Conservation (phyloP, 2,329 filamentous ascomycete species). For the Trichophyton verrucosum region DNA sequence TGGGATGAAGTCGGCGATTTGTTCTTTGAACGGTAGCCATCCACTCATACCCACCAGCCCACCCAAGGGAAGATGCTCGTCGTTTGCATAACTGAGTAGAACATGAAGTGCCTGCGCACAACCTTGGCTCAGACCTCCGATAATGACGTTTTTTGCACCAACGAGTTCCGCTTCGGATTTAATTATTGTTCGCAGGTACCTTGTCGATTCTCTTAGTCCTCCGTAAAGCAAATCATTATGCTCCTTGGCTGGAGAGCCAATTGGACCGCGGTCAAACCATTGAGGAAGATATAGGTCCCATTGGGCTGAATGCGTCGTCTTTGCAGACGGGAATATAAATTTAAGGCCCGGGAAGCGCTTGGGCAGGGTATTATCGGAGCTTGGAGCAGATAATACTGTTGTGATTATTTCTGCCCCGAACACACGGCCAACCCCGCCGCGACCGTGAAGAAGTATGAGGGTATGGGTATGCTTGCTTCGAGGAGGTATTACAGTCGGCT, state of each 20-base stretch:
- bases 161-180: slow-evolving; percentile 15
- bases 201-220: slow-evolving; percentile 16
- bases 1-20: slow-evolving; percentile 22
- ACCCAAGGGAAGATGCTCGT: slow-evolving; percentile 16
- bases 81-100: slow-evolving; percentile 13
- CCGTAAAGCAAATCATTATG: slow-evolving; percentile 14
- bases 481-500: slow-evolving; percentile 10
- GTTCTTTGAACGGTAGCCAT: slow-evolving; percentile 28
- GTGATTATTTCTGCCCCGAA: slow-evolving; percentile 27
- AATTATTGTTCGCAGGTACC: slow-evolving; percentile 14
- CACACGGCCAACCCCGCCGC: slow-evolving; percentile 23
- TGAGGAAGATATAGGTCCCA: slow-evolving; percentile 22
- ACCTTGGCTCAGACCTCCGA: slow-evolving; percentile 19
- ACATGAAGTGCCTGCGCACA: slow-evolving; percentile 14
- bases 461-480: slow-evolving; percentile 23
- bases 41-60: slow-evolving; percentile 36
- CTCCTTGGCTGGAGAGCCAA: slow-evolving; percentile 14
- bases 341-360: slow-evolving; percentile 24
- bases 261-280: slow-evolving; percentile 29
- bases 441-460: slow-evolving; percentile 33
- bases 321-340: slow-evolving; percentile 28
- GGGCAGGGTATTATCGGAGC: slow-evolving; percentile 16
- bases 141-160: slow-evolving; percentile 13
- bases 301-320: slow-evolving; percentile 14
- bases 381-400: slow-evolving; percentile 2